A percentile compares a stretch with the other conserved stretches of the same genome.
phyloP scores from a whole-genome alignment of 2,329 filamentous ascomycete genomes.

The Pseudofabraea citricarpa region DNA sequence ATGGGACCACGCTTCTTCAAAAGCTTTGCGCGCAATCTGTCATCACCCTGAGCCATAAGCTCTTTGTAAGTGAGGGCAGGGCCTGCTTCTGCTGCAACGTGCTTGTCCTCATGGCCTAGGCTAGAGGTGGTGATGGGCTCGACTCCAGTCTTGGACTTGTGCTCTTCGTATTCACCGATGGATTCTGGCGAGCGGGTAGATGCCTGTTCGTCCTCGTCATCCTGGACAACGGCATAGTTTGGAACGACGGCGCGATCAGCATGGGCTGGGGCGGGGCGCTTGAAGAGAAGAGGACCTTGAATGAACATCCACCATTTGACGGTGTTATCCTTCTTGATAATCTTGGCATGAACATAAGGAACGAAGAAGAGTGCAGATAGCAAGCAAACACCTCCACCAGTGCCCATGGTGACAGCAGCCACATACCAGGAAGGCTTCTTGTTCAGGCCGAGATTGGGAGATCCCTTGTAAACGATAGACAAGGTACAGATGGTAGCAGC shows the following conservation, averaged over 20 bases:
- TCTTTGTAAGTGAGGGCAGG: constrained; percentile 56
- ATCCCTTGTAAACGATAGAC: constrained; percentile 78
- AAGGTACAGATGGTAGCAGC: constrained; percentile 70
- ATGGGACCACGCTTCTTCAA: constrained; percentile 59
- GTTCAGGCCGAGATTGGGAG: constrained; percentile 59
- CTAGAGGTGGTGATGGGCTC: not conserved
- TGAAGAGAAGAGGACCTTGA: constrained; percentile 59
- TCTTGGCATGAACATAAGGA: constrained; percentile 60
- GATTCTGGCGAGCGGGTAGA: constrained; percentile 27
- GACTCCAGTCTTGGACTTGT: constrained; percentile 21
- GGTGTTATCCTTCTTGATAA: constrained; percentile 64
- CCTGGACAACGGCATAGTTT: constrained; percentile 73
- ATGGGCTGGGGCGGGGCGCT: constrained; percentile 48
- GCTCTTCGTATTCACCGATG: constrained; percentile 20
- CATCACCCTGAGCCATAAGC: constrained; percentile 51
- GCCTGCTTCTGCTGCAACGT: constrained; percentile 40
- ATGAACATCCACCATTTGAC: constrained; percentile 60
- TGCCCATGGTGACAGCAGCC: constrained; percentile 60
- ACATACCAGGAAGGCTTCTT: constrained; percentile 66
- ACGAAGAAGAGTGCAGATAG: constrained; percentile 68
- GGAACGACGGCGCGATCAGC: constrained; percentile 56
- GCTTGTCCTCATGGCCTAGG: constrained; percentile 38
- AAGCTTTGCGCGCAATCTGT: constrained; percentile 58
- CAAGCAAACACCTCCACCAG: constrained; percentile 53
- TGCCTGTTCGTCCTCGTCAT: constrained; percentile 45